Conservation (phyloP, 495 filamentous ascomycete species). For the Cryomyces antarcticus region DNA sequence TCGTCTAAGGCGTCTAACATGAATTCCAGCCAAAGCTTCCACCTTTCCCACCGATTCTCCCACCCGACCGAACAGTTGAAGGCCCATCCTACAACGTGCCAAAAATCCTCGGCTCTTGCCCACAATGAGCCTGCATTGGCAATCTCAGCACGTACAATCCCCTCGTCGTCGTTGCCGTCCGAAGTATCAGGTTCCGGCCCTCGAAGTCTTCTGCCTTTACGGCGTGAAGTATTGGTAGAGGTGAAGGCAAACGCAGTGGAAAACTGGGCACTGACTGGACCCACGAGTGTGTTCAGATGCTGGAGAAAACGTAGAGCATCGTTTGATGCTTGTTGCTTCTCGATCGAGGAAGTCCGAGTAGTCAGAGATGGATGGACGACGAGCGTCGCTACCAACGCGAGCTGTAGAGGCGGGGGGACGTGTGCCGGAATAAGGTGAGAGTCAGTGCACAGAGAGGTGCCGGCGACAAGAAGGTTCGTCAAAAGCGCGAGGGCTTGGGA, state of each 20-base stretch:
- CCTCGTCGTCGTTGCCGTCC: constrained; percentile 21
- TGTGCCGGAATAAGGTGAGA: constrained; percentile 19
- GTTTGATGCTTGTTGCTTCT: constrained; percentile 31
- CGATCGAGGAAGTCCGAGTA: constrained; percentile 31
- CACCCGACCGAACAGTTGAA: constrained; percentile 72
- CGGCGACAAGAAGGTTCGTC: constrained; percentile 38
- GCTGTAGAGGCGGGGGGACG: constrained; percentile 32
- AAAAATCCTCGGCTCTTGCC: constrained; percentile 60
- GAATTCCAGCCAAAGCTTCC: constrained; percentile 63
- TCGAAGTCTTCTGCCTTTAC: constrained; percentile 13
- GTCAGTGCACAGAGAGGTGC: constrained; percentile 17
- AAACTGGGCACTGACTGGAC: constrained; percentile 28
- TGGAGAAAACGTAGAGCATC: constrained; percentile 37
- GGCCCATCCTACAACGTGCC: constrained; percentile 77
- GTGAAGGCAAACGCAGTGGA: constrained; percentile 33
- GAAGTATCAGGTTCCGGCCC: constrained; percentile 4
- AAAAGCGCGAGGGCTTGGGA: constrained; percentile 48
- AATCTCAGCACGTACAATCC: constrained; percentile 29
- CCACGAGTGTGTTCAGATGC: constrained; percentile 29
- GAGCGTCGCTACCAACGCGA: constrained; percentile 47
- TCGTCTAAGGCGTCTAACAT: constrained; percentile 59
- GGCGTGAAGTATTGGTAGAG: constrained; percentile 2
- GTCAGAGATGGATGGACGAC: constrained; percentile 50
- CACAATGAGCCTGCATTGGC: constrained; percentile 49
- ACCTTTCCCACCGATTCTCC: constrained; percentile 54